Evolutionary conservation across 1,139 yeast genomes (phyloP), one percentile per base, ranked within the genome.

Genomic region (Geotrichum cucujoidarum): DNA sequence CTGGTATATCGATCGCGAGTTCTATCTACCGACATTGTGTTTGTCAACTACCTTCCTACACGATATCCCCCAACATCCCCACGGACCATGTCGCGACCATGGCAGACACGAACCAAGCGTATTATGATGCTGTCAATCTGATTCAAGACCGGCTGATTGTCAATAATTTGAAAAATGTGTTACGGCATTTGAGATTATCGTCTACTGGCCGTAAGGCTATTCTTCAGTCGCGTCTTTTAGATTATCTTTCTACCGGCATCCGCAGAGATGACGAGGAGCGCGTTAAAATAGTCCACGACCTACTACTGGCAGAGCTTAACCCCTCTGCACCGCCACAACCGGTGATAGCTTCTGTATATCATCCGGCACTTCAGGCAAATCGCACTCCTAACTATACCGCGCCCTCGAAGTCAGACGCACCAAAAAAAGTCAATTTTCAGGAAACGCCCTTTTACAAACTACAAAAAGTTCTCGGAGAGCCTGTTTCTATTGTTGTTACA

Each of bases 391-490:
- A 8, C 13, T 21, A 18, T 34, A 6, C 18, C 14, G 16, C 18
- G 3, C 40, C 25, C 4, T 17, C 13, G 4, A 20, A 36, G 3
- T 10, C n/a, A 6, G 11, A 11, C 3, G 13, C 10, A 20, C 4
- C 20, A n/a, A 25, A 34, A 16, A 25, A 21, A 6, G 39, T 61
- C 11, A 46, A 44, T 11, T 64, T 65, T 50, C 52, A 50, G 31
- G 49, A 54, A 14, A 58, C 64, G 34, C 69, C 71, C 4, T 66
- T 67, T 45, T 67, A 61, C 46, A 42, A 40, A 8, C 45, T 63
- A 7, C 47, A 48, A 3, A 40, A 47, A 35, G 52, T 46, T 20
- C 48, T 65, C 21, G 53, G 56, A 21, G 48, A 51, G 10, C 65
- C 67, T 2, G 32, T 58, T 35, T 35, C 53, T 14, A 55, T 62